Percentiles rank a stretch among this genome's conserved stretches.
phyloP scores from a whole-genome alignment of 2,329 filamentous ascomycete genomes.

The Nothophaeocryptopus gaeumannii region DNA sequence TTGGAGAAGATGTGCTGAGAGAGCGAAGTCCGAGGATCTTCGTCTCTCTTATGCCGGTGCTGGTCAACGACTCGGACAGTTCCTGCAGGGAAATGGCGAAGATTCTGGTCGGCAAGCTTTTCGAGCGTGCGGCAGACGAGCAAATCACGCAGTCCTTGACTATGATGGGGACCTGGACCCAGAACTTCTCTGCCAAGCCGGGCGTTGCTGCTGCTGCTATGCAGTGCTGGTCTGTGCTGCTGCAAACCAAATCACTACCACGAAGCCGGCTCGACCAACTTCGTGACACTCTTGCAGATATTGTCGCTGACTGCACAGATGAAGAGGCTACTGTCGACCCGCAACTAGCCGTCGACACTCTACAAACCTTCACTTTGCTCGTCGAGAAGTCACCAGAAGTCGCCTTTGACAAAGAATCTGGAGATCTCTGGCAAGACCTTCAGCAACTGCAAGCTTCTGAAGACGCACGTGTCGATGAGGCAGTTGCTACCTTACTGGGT shows the following conservation, averaged over 20 bases:
- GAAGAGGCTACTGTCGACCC: conserved; percentile 59
- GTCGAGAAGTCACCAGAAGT: conserved; percentile 63
- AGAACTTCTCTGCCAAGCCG: conserved; percentile 64
- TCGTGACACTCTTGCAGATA: conserved; percentile 48
- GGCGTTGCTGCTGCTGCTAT: conserved; percentile 71
- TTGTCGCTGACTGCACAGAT: conserved; percentile 50
- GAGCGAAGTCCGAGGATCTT: conserved; percentile 80
- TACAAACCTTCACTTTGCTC: conserved; percentile 67
- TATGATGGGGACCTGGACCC: conserved; percentile 70
- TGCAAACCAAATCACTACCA: conserved; percentile 64
- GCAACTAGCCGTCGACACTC: conserved; percentile 70
- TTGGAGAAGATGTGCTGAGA: conserved; percentile 76
- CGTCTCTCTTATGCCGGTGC: conserved; percentile 76
- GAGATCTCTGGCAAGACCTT: conserved; percentile 68
- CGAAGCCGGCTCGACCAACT: conserved; percentile 67
- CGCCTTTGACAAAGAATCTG: conserved; percentile 59
- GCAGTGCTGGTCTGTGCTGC: conserved; percentile 78
- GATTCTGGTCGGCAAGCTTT: conserved; percentile 75
- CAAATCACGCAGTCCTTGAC: conserved; percentile 67
- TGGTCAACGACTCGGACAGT: conserved; percentile 83
- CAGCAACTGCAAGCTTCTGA: conserved; percentile 68
- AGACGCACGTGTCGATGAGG: conserved; percentile 72
- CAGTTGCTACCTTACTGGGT: conserved; percentile 69
- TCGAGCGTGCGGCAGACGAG: conserved; percentile 72
- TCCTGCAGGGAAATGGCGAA: conserved; percentile 82